Evolutionary conservation across 2,329 filamentous ascomycete genomes (phyloP), one percentile per base, ranked within the genome.

Genomic region (Kalmusia sp.): DNA sequence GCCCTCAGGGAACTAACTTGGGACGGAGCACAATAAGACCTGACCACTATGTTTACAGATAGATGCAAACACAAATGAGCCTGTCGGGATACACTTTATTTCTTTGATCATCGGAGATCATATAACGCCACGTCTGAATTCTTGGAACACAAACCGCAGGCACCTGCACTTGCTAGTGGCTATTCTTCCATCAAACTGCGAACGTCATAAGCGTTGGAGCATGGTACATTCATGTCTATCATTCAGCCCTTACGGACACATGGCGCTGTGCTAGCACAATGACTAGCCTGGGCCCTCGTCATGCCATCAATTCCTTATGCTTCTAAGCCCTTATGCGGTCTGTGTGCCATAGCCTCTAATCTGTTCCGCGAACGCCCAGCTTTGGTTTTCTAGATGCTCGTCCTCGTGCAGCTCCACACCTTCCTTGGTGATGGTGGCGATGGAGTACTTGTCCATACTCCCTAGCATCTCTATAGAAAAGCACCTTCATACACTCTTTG

Each of bases 401-500:
- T 90, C 80, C 77, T 96, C 87, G 75, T 88, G 88, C 63, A 97
- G 74, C 50, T 96, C 89, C 54, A 98, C 87, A n/a, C 74, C 92
- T 43, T 92, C 91, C 78, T 92, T 90, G 51, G 91, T 95, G 51
- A 99, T 84, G 49, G 98, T 84, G 17, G 93, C 93, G 73, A 98
- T 88, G 61, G 91, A 95, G 81, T 97, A 99, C 64, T 85, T 84
- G 78, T 97, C 92, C 78, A 95, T 79, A 79, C 91, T 96, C 76
- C n/a, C 95, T 87, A 38, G 95, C 95, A 78, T 99, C 95, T 68
- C 95, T 86, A 82, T 99, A 99, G 82, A 91, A 99, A 56, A 99
- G 83, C 48, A 98, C 93, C 85, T 98, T 98, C 91, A 99, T 93
- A 78, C 92, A 96, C 79, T 96, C 90, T 81, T 90, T 90, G 71